Percentiles rank a stretch among this genome's conserved stretches.
Evolutionary conservation across 1,284 basidiomycete species (phyloP).

Genomic region (Ganoderma meredithae): DNA sequence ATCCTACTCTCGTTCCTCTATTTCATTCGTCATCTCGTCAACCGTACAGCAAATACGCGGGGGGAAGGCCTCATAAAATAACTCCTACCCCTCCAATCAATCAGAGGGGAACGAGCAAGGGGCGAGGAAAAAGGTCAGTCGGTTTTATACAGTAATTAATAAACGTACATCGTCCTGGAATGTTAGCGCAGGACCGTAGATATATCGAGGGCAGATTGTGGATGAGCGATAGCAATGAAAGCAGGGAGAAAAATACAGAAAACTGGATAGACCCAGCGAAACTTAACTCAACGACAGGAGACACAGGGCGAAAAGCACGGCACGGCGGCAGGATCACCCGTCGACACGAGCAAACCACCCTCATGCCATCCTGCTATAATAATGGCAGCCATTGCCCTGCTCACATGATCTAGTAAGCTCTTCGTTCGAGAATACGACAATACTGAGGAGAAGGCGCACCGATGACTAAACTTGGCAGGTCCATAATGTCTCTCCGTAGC

Average conservation of each 20-base stretch:
- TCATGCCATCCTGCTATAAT: conserved; percentile 48
- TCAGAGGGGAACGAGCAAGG: background rate
- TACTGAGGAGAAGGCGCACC: conserved; percentile 51
- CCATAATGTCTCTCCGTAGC: conserved; percentile 89
- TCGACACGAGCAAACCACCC: background rate
- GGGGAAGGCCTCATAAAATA: background rate
- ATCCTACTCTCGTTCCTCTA: background rate
- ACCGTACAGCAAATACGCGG: background rate
- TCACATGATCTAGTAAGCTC: background rate
- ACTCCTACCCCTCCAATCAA: background rate
- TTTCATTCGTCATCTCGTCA: background rate
- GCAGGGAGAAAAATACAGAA: conserved; percentile 1
- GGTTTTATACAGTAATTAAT: conserved; percentile 17
- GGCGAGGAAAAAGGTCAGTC: background rate
- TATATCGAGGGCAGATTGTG: background rate
- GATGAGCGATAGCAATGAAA: conserved; percentile 18
- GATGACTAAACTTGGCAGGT: conserved; percentile 87
- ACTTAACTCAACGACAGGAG: background rate
- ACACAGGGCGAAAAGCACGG: background rate
- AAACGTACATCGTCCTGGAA: conserved; percentile 13
- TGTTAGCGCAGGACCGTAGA: conserved; percentile 8
- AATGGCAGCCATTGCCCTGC: conserved; percentile 81
- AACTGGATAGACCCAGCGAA: background rate
- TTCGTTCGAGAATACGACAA: background rate
- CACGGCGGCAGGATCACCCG: background rate